phyloP scores from a whole-genome alignment of 805 yeast genomes.

The Cyberlindnera galapagoensis region DNA sequence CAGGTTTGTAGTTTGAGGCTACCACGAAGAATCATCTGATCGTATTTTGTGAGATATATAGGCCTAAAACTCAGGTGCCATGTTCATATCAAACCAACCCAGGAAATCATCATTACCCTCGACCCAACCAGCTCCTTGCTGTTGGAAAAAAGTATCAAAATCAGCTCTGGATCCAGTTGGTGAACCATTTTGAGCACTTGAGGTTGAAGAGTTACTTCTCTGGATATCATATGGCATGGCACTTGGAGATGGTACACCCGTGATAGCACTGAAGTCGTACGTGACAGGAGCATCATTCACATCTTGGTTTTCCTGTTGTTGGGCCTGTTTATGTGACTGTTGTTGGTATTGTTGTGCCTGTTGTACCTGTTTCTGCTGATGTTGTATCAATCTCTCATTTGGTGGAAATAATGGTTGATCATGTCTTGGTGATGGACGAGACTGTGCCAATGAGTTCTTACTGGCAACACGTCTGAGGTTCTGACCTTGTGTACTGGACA shows the following conservation, averaged over 20 bases:
- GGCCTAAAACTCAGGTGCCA: constrained; percentile 52
- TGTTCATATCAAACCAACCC: constrained; percentile 89
- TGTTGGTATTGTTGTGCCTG: constrained; percentile 1
- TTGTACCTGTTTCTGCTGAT: no score
- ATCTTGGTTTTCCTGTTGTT: constrained; percentile 7
- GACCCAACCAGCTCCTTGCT: constrained; percentile 75
- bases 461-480: constrained; percentile 18
- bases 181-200: not conserved
- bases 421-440: constrained; percentile 5
- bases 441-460: constrained; percentile 10
- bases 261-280: constrained; percentile 14
- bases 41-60: constrained; percentile 12
- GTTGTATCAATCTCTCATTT: no score
- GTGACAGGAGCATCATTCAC: constrained; percentile 1
- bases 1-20: no score
- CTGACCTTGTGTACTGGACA: constrained; percentile 1
- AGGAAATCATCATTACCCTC: constrained; percentile 84
- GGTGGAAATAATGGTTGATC: constrained; percentile 1
- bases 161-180: constrained; percentile 20
- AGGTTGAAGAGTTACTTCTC: no score
- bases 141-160: constrained; percentile 63
- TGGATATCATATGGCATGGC: constrained; percentile 5
- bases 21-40: no score
- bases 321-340: not conserved
- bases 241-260: constrained; percentile 10